A percentile compares a stretch with the other conserved stretches of the same genome.
Conservation (phyloP, 2,329 filamentous ascomycete genomes). For the Lachnellula occidentalis region DNA sequence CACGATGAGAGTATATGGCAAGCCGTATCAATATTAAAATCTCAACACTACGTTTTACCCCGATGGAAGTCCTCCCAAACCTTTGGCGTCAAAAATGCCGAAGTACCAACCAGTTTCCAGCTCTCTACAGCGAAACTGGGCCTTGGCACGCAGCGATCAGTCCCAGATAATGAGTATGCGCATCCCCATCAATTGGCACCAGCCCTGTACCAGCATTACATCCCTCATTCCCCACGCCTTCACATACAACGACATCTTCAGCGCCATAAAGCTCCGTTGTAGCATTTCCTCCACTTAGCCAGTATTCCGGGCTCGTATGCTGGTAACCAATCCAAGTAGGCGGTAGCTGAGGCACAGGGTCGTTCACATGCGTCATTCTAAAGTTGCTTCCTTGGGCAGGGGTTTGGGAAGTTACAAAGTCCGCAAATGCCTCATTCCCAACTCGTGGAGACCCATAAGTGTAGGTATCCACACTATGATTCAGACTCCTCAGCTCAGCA, state of each 20-base stretch:
- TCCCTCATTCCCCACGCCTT: conserved; percentile 40
- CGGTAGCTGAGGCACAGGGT: conserved; percentile 64
- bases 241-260: conserved; percentile 41
- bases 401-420: conserved; percentile 20
- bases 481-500: conserved; percentile 19
- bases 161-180: conserved; percentile 47
- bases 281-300: conserved; percentile 40
- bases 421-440: conserved; percentile 25
- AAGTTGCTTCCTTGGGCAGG: conserved; percentile 38
- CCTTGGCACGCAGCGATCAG: conserved; percentile 37
- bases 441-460: conserved; percentile 29
- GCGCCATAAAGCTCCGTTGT: conserved; percentile 35
- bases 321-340: conserved; percentile 55
- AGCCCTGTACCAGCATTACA: conserved; percentile 48
- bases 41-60: too few species aligned
- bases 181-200: conserved; percentile 31
- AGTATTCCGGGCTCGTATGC: conserved; percentile 66
- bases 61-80: too few species aligned
- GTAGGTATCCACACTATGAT: conserved; percentile 15
- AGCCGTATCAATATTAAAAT: too few species aligned
- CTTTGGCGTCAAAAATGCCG: too few species aligned
- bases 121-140: too few species aligned
- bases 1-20: too few species aligned
- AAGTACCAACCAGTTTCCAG: too few species aligned
- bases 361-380: conserved; percentile 61